Evolutionary conservation across 129 eudicot genomes (phyloP).

Genomic region (Oenanthe sinensis): DNA sequence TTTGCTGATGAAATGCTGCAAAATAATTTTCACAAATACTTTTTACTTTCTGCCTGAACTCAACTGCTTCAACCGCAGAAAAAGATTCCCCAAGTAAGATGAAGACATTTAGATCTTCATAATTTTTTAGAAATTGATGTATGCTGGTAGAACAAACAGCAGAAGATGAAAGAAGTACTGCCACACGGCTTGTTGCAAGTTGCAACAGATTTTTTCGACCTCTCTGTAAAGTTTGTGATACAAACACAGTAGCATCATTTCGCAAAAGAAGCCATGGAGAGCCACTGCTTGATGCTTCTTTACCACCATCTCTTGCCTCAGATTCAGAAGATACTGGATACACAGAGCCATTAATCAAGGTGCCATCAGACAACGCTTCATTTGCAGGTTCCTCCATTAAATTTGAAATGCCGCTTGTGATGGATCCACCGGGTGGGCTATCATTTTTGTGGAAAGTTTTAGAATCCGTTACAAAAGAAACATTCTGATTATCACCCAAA

Average conservation of each 20-base stretch:
- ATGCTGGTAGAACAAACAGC: conserved; percentile 84
- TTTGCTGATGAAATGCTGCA: conserved; percentile 80
- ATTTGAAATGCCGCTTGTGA: conserved; percentile 23
- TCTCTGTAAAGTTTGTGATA: conserved; percentile 73
- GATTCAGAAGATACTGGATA: conserved; percentile 28
- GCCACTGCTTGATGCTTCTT: conserved; percentile 81
- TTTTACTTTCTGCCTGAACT: conserved; percentile 75
- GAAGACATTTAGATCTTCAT: conserved; percentile 75
- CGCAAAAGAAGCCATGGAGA: conserved; percentile 89
- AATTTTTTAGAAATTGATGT: conserved; percentile 78
- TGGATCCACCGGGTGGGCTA: conserved; percentile 24
- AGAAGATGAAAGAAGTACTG: conserved; percentile 80
- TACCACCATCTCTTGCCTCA: conserved; percentile 54
- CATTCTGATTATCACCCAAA: conserved; percentile 26
- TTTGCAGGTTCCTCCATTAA: conserved; percentile 26
- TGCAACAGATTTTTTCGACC: conserved; percentile 94
- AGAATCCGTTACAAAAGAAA: conserved; percentile 22
- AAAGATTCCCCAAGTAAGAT: conserved; percentile 91
- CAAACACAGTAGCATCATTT: conserved; percentile 63
- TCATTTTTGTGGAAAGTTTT: conserved; percentile 24
- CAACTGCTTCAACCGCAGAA: conserved; percentile 75
- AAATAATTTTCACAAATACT: conserved; percentile 67
- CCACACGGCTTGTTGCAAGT: conserved; percentile 76
- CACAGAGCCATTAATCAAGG: conserved; percentile 23
- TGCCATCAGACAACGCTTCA: conserved; percentile 23